Evolutionary conservation across 768 basidiomycete genomes (phyloP).

Genomic region (Hericium coralloides): DNA sequence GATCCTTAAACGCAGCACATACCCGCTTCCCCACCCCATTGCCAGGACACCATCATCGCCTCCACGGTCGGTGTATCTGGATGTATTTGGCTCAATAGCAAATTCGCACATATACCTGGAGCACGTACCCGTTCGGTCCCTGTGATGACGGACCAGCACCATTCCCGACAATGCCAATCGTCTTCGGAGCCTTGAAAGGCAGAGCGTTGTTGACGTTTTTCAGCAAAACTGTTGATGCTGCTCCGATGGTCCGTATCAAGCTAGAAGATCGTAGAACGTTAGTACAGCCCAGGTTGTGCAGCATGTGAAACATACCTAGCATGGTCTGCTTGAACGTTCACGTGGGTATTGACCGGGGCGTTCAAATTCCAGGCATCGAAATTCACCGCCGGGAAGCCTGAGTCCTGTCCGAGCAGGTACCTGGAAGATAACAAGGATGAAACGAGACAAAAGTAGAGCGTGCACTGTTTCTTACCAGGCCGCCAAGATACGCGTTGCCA

Average conservation of each 20-base stretch:
- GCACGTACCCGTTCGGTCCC: slow-evolving; percentile 43
- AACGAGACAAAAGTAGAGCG: slow-evolving; percentile 2
- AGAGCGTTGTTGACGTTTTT: slow-evolving; percentile 44
- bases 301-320: not conserved
- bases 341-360: slow-evolving; percentile 22
- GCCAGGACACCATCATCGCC: slow-evolving; percentile 53
- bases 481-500: slow-evolving; percentile 61
- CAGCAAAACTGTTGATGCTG: slow-evolving; percentile 52
- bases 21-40: slow-evolving; percentile 40
- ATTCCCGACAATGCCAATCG: slow-evolving; percentile 49
- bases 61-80: slow-evolving; percentile 40
- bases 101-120: not conserved
- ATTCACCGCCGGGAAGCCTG: slow-evolving; percentile 44
- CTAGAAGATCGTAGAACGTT: slow-evolving; percentile 1
- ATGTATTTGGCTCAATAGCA: not conserved
- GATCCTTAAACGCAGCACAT: not conserved
- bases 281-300: not conserved
- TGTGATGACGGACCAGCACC: slow-evolving; percentile 41
- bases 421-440: slow-evolving; percentile 21
- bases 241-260: slow-evolving; percentile 49
- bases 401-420: slow-evolving; percentile 44
- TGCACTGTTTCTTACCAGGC: slow-evolving; percentile 34
- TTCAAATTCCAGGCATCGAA: slow-evolving; percentile 33
- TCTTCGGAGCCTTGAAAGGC: slow-evolving; percentile 36
- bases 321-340: slow-evolving; percentile 31